Base-by-base conservation (phyloP, 1,139 yeast species). In the Candida sanyaensis region DNA sequence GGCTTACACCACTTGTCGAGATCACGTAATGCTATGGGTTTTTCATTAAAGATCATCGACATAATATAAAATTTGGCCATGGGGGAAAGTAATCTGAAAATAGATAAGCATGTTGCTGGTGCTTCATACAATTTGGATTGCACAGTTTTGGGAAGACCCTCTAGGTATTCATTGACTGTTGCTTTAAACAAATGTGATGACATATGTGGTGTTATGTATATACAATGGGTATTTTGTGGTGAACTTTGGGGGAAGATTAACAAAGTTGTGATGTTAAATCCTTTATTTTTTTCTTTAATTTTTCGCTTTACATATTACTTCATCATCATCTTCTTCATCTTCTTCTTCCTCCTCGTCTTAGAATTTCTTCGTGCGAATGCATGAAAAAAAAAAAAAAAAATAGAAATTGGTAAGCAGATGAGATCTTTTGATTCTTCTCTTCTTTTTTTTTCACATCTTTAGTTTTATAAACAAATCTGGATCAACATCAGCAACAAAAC, bases 71-170 rank as follows among this genome's bases (percentile, higher is more conserved):
- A 87, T 64, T 93, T 92, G 27, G 97, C 96, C 60, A 93, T 69
- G 13, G 93, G 85, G 0, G 99, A 97, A 29, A 95, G 75, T 51
- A 93, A 74, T 54, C 99, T 78, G 64, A 85, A 92, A 23, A 93
- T 86, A 2, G 99, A 96, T 44, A 93, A 73, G 63, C 98, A 92
- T 48, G 99, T 90, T 12, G 97, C 97, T 2, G 99, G 97, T 46
- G 81, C 75, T 50, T 69, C 76, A 66, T 88, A 93, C 27, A 93
- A 77, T 59, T 92, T 80, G 24, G 86, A 78, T 57, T 91, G 92
- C 12, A 91, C 90, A 6, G 86, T 74, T 59, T 86, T 90, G 2
- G 98, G 97, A 13, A 93, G 81, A 17, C 88, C 91, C 61, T 91
- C 97, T 50, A 93, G 74, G 64, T 93, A 92, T 58, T 88, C 96